These are phyloP conservation scores for Globisporangium mamillatum DNA, from an alignment of 352 stramenopile genomes.

Conservation along the genomic window DNA sequence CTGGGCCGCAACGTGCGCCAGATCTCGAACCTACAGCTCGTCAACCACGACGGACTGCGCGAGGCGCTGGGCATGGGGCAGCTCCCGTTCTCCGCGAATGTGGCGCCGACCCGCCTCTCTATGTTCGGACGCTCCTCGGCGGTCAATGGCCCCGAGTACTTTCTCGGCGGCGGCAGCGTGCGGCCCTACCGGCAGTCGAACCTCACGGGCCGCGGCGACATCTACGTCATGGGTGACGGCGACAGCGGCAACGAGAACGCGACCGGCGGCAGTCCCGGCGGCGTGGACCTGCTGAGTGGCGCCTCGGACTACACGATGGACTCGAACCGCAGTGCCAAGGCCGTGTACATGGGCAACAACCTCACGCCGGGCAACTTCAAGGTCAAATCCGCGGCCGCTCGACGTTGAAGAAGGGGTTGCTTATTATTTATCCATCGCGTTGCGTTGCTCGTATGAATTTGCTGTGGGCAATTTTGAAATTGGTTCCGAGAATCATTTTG, in stretches of 20 bases:
- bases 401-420: neutral
- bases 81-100: slow-evolving; percentile 1
- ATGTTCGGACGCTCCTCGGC: slow-evolving; percentile 8
- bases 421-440: too few species aligned
- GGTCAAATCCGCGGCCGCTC: neutral
- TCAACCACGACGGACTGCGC: slow-evolving; percentile 5
- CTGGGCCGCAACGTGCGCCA: slow-evolving; percentile 3
- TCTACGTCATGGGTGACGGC: slow-evolving; percentile 8
- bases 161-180: slow-evolving; percentile 1
- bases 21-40: neutral
- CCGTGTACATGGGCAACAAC: neutral
- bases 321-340: slow-evolving; percentile 10
- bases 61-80: slow-evolving; percentile 6
- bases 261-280: neutral
- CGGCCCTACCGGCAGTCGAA: slow-evolving; percentile 5
- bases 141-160: slow-evolving; percentile 8
- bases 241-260: neutral
- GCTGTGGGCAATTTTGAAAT: too few species aligned
- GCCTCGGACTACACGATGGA: neutral
- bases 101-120: slow-evolving; percentile 5
- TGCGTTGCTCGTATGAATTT: too few species aligned
- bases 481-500: too few species aligned
- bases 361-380: slow-evolving; percentile 2
- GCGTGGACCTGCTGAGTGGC: neutral
- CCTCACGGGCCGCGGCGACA: slow-evolving; percentile 3